phyloP scores from a whole-genome alignment of 1,284 basidiomycete genomes.

The Moniliella sp. region DNA sequence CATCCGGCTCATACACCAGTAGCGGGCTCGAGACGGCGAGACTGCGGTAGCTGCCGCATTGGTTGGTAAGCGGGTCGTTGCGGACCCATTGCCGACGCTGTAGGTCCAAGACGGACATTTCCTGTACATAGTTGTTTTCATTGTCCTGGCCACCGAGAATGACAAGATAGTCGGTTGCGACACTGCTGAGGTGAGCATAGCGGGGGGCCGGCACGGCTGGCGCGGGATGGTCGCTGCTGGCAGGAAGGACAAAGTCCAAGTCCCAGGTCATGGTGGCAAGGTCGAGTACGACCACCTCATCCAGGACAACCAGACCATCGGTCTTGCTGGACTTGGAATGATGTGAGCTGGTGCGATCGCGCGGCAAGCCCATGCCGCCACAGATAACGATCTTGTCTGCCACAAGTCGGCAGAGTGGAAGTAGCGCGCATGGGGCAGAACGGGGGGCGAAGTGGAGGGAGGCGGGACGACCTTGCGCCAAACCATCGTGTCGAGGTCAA shows the following conservation, averaged over 20 bases:
- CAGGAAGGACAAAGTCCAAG: constrained; percentile 4
- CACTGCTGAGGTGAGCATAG: constrained; percentile 22
- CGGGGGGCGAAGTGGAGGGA: neutral
- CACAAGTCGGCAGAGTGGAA: constrained; percentile 25
- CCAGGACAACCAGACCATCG: constrained; percentile 18
- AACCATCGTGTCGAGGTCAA: constrained; percentile 14
- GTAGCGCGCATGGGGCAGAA: constrained; percentile 18
- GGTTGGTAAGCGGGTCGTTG: constrained; percentile 11
- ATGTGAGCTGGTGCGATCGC: neutral
- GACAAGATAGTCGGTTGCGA: constrained; percentile 41
- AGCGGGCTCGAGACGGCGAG: constrained; percentile 12
- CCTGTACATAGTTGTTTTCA: constrained; percentile 37
- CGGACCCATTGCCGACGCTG: constrained; percentile 10
- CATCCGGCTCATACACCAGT: too few species aligned
- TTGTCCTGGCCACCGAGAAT: constrained; percentile 76
- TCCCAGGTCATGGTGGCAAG: constrained; percentile 18
- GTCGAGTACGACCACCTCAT: constrained; percentile 21
- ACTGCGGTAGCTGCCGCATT: constrained; percentile 21
- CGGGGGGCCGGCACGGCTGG: constrained; percentile 8
- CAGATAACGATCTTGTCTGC: constrained; percentile 21
- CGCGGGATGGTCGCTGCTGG: neutral
- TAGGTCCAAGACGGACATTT: constrained; percentile 20
- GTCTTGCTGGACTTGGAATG: neutral
- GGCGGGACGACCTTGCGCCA: constrained; percentile 8
- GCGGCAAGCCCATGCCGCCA: constrained; percentile 22